Conservation (phyloP, 2,329 filamentous ascomycete species). For the Metarhizium album region DNA sequence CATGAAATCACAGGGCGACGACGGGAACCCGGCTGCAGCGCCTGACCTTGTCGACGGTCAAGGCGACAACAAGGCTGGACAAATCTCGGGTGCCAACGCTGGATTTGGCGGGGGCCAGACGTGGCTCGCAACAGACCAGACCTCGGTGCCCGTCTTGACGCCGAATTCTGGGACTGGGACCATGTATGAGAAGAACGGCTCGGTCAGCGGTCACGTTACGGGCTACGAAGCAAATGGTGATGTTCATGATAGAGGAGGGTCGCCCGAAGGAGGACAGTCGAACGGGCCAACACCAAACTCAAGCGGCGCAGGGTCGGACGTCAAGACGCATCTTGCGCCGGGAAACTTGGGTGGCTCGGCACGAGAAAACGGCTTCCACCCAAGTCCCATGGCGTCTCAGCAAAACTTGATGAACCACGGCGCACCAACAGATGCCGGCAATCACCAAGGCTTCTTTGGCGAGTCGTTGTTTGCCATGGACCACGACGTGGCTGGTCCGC, state of each 20-base stretch:
- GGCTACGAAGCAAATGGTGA: constrained; percentile 35
- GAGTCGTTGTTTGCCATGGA: constrained; percentile 27
- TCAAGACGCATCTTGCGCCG: constrained; percentile 16
- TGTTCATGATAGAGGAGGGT: constrained; percentile 35
- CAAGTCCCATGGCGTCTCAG: constrained; percentile 38
- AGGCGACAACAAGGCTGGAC: constrained; percentile 10
- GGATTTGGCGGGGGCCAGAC: constrained; percentile 12
- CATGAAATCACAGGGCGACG: constrained; percentile 28
- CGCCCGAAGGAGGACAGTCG: constrained; percentile 38
- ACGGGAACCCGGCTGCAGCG: constrained; percentile 26
- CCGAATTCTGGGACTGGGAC: constrained; percentile 22
- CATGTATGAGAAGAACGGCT: constrained; percentile 23
- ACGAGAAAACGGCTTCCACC: constrained; percentile 35
- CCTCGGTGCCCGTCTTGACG: constrained; percentile 24
- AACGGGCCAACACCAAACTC: constrained; percentile 51
- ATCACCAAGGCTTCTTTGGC: constrained; percentile 29
- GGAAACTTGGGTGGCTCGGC: constrained; percentile 27
- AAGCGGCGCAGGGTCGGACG: constrained; percentile 26
- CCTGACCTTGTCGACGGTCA: constrained; percentile 30
- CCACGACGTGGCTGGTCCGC: constrained; percentile 13
- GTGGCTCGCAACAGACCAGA: constrained; percentile 31
- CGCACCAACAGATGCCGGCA: constrained; percentile 22
- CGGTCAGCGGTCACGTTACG: constrained; percentile 16
- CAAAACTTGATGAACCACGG: constrained; percentile 27
- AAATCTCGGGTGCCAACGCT: neutral